A percentile compares a stretch with the other conserved stretches of the same genome.
Evolutionary conservation across 2,329 filamentous ascomycete genomes (phyloP).

Genomic region (Pseudogymnoascus sp.): DNA sequence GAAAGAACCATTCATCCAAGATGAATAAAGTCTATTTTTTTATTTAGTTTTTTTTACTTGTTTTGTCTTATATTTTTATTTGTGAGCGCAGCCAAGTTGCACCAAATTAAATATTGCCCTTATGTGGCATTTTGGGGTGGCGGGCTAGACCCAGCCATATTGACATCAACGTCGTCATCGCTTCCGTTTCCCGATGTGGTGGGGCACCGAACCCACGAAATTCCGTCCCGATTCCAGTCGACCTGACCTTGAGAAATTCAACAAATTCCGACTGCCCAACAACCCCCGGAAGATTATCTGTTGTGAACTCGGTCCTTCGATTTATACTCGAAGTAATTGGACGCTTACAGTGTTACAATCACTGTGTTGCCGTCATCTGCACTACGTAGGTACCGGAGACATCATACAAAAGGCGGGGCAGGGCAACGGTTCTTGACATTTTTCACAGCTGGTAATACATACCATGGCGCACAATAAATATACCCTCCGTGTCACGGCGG

Average conservation of each 20-base stretch:
- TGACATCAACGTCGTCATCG: conserved; percentile 2
- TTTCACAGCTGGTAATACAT: conserved; percentile 5
- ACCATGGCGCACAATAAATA: conserved; percentile 59
- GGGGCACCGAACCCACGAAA: conserved; percentile 2
- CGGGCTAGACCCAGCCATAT: not conserved
- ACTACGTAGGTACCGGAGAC: not conserved
- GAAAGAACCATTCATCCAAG: conserved; percentile 12
- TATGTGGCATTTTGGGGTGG: not conserved
- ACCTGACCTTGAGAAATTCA: not conserved
- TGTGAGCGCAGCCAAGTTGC: no score
- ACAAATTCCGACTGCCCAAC: not conserved
- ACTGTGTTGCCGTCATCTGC: not conserved
- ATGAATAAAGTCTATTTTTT: not conserved
- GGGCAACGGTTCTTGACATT: not conserved
- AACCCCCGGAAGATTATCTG: not conserved
- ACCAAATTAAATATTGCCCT: not conserved
- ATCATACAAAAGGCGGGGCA: not conserved
- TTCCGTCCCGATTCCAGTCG: not conserved
- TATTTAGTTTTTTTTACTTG: conserved; percentile 6
- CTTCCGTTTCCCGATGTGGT: conserved; percentile 4
- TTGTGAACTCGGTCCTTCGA: not conserved
- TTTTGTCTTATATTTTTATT: not conserved
- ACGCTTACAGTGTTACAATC: not conserved
- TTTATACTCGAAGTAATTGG: conserved; percentile 4
- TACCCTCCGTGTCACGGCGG: conserved; percentile 73